phyloP scores from a whole-genome alignment of 1,139 yeast species.

The Pichia terricola region DNA sequence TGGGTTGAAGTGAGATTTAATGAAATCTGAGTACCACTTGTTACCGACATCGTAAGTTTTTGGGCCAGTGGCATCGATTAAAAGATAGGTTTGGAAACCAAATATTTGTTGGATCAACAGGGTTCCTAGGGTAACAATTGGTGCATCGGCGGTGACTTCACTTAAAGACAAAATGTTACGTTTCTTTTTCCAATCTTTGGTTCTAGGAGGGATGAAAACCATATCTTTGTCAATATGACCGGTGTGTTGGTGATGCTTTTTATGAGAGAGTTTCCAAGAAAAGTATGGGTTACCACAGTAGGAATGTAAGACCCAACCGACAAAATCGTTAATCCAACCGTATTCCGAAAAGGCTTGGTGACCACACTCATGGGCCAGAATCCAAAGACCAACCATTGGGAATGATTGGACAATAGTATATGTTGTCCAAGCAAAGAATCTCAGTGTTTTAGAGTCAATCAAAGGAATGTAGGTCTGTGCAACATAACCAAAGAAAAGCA shows the following conservation, averaged over 20 bases:
- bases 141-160: slow-evolving; percentile 67
- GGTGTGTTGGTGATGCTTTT: slow-evolving; percentile 83
- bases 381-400: slow-evolving; percentile 78
- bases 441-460: slow-evolving; percentile 32
- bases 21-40: slow-evolving; percentile 31
- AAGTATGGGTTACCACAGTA: slow-evolving; percentile 73
- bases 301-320: slow-evolving; percentile 80
- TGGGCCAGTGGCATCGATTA: slow-evolving; percentile 74
- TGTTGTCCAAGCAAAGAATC: slow-evolving; percentile 49
- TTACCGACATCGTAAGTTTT: slow-evolving; percentile 34
- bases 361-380: slow-evolving; percentile 86
- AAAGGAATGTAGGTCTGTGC: slow-evolving; percentile 47
- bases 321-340: slow-evolving; percentile 56
- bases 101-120: slow-evolving; percentile 64
- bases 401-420: slow-evolving; percentile 30
- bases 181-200: slow-evolving; percentile 40
- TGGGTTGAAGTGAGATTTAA: slow-evolving; percentile 61
- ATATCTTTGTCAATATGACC: slow-evolving; percentile 75
- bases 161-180: slow-evolving; percentile 34
- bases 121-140: slow-evolving; percentile 46
- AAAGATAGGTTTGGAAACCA: slow-evolving; percentile 63
- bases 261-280: slow-evolving; percentile 77
- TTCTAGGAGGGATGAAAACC: slow-evolving; percentile 64
- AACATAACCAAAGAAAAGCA: slow-evolving; percentile 40
- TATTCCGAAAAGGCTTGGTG: slow-evolving; percentile 78